Evolutionary conservation across 495 filamentous ascomycete genomes (phyloP), one percentile per base, ranked within the genome.

Genomic region (Penicillium cosmopolitanum): DNA sequence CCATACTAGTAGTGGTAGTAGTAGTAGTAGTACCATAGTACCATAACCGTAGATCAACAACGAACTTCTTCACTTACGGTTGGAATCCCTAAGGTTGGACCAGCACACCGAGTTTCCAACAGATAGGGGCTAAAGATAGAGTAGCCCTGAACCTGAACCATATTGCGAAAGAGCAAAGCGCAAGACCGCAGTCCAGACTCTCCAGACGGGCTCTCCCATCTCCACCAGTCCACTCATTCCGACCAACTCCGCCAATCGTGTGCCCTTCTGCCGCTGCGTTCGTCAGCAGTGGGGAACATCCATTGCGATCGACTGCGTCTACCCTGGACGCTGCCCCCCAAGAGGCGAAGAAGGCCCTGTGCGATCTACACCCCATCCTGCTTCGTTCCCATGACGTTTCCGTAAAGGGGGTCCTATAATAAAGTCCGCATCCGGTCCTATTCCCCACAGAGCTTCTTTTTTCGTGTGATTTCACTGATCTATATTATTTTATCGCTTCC

Each of bases 231-330:
- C 64, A 53, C 50, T 31, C 48, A 58, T 58, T 66, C 64, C 58
- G 66, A 56, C 50, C 25, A 16, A 33, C 2, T 53, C 66, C 61
- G 38, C 68, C 68, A 71, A 65, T 71, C 2, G 53, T 36, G 15
- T 3, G 2, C 9, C 33, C 15, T 4, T 15, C 19, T 25, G 12
- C 19, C 38, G 48, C 19, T 62, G 63, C 43, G 67, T 64, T 71
- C 68, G 68, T 71, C 68, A 68, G 68, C 68, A 63, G 68, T 70
- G 67, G 67, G 46, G 25, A 46, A 50, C 47, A 47, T 62, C 67
- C 65, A 68, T 71, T 71, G 35, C 58, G 68, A 71, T 71, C 68
- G 54, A 55, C 68, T 66, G 36, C 34, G 16, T 46, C 43, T 54
- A 56, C 60, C 57, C 58, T 67, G 55, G 58, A 65, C 56, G 23